phyloP scores from a whole-genome alignment of 2,329 filamentous ascomycete species.

The Talaromyces pinophilus region DNA sequence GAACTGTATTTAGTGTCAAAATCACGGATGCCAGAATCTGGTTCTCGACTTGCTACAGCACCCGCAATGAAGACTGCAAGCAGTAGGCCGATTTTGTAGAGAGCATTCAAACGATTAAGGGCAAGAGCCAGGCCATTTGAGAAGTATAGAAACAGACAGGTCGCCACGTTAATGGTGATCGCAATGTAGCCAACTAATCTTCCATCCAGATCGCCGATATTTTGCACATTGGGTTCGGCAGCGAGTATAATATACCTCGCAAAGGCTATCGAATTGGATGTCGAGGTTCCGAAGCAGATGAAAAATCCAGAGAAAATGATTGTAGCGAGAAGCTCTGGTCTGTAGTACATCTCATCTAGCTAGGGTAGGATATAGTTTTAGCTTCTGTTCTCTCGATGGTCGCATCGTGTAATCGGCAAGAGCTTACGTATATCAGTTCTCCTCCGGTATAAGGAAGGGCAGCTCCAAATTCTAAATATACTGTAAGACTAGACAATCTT shows the following conservation, averaged over 20 bases:
- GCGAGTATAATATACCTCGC: not conserved
- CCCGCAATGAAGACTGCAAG: not conserved
- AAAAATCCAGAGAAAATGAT: not conserved
- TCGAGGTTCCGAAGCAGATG: not conserved
- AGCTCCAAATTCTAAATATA: not conserved
- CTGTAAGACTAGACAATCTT: not conserved
- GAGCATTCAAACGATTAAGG: not conserved
- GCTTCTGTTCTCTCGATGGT: not conserved
- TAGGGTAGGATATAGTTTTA: not conserved
- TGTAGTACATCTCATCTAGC: not conserved
- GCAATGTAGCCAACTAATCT: not conserved
- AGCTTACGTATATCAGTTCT: not conserved
- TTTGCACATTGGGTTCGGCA: not conserved
- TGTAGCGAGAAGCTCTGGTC: not conserved
- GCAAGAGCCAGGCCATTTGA: not conserved
- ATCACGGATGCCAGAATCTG: not conserved
- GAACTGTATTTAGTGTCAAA: not conserved
- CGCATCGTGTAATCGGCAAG: not conserved
- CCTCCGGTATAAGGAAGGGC: not conserved
- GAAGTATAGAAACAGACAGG: not conserved
- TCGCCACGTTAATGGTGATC: not conserved
- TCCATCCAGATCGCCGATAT: not conserved
- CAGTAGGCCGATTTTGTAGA: not conserved
- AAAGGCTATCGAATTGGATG: not conserved
- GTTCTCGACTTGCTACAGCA: not conserved